phyloP scores from a whole-genome alignment of 2,329 filamentous ascomycete species.

The Chaetothyriales sp. region DNA sequence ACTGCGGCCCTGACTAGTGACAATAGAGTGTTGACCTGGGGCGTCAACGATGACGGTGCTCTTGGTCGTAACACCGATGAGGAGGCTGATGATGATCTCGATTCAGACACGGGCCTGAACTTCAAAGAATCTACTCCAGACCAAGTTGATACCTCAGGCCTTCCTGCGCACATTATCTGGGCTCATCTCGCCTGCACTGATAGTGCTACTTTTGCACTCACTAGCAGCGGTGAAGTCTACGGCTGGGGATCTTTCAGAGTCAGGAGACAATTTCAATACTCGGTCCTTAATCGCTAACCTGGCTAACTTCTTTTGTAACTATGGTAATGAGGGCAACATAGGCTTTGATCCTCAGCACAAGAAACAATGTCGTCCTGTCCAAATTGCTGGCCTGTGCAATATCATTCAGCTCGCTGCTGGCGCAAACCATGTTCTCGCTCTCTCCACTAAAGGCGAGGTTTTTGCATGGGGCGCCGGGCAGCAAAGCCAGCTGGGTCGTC shows the following conservation, averaged over 20 bases:
- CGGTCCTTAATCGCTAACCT: background rate
- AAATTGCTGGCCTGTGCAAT: conserved; percentile 46
- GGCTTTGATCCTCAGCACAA: conserved; percentile 36
- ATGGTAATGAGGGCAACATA: conserved; percentile 46
- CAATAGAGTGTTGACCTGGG: conserved; percentile 75
- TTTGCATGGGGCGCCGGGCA: conserved; percentile 61
- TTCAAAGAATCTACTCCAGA: conserved; percentile 57
- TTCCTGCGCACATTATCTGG: conserved; percentile 50
- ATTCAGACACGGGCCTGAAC: conserved; percentile 46
- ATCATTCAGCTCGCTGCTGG: conserved; percentile 52
- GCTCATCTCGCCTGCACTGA: conserved; percentile 59
- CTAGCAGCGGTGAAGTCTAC: conserved; percentile 60
- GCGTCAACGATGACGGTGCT: conserved; percentile 70
- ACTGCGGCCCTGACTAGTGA: conserved; percentile 59
- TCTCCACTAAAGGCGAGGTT: conserved; percentile 51
- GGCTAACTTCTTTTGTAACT: background rate
- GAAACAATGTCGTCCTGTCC: conserved; percentile 28
- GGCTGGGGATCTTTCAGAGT: conserved; percentile 74
- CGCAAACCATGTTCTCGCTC: conserved; percentile 57
- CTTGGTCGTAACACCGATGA: conserved; percentile 59
- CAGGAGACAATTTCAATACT: conserved; percentile 25
- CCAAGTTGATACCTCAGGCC: conserved; percentile 38
- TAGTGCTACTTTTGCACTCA: conserved; percentile 63
- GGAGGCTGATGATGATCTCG: conserved; percentile 26
- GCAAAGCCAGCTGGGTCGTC: conserved; percentile 54